Evolutionary conservation across 1,284 basidiomycete genomes (phyloP).

Genomic region (Tylopilus sp.): DNA sequence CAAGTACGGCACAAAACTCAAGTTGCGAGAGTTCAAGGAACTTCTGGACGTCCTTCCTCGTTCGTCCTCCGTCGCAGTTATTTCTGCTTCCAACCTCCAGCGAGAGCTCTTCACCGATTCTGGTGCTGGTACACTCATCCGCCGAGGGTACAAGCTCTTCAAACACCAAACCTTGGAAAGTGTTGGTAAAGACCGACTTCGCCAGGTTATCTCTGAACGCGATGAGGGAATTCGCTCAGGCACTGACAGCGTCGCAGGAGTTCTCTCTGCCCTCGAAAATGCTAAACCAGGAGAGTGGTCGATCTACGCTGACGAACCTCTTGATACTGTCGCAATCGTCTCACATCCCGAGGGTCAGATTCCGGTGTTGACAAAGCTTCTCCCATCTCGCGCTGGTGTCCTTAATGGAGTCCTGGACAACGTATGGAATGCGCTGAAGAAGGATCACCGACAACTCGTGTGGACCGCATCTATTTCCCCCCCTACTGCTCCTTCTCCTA

Average conservation of each 20-base stretch:
- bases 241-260: constrained; percentile 89
- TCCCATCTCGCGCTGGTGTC: constrained; percentile 89
- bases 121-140: constrained; percentile 97
- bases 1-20: constrained; percentile 99
- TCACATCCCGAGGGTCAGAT: constrained; percentile 91
- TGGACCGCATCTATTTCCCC: constrained; percentile 88
- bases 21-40: constrained; percentile 99
- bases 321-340: constrained; percentile 96
- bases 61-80: constrained; percentile 98
- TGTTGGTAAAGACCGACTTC: constrained; percentile 93
- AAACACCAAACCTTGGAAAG: constrained; percentile 86
- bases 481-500: constrained; percentile 21
- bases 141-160: constrained; percentile 98
- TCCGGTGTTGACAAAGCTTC: constrained; percentile 94
- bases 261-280: constrained; percentile 85
- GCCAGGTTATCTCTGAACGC: constrained; percentile 93
- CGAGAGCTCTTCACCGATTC: constrained; percentile 99
- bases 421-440: constrained; percentile 95
- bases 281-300: constrained; percentile 78
- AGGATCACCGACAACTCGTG: constrained; percentile 95
- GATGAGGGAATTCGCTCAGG: constrained; percentile 93
- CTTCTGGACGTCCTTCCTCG: constrained; percentile 98
- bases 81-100: constrained; percentile 93
- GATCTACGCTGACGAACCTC: constrained; percentile 97
- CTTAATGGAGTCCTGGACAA: constrained; percentile 98